phyloP scores from a whole-genome alignment of 2,329 filamentous ascomycete genomes.

The Seiridium cupressi region DNA sequence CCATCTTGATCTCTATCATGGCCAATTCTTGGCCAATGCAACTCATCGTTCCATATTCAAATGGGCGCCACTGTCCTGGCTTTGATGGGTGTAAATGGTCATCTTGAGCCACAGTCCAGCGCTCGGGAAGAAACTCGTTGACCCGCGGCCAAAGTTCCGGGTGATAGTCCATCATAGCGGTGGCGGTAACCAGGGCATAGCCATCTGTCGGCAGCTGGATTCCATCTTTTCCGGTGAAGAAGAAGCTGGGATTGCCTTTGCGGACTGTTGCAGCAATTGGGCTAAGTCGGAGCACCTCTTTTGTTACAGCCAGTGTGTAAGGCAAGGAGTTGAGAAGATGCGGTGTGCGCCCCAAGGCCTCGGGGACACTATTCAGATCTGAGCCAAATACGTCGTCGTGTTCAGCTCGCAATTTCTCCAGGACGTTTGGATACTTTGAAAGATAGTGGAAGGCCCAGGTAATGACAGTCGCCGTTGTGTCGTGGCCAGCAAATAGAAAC shows the following conservation, averaged over 20 bases:
- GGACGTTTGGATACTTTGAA: background rate
- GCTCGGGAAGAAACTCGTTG: constrained; percentile 38
- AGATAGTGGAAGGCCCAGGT: constrained; percentile 16
- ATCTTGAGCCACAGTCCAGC: constrained; percentile 31
- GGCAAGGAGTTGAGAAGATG: constrained; percentile 45
- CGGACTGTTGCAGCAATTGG: constrained; percentile 43
- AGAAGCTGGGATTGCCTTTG: constrained; percentile 24
- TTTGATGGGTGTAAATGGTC: constrained; percentile 21
- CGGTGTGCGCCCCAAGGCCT: constrained; percentile 36
- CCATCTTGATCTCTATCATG: constrained; percentile 29
- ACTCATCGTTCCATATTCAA: constrained; percentile 33
- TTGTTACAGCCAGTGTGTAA: constrained; percentile 50
- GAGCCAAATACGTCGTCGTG: constrained; percentile 38
- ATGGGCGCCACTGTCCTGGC: constrained; percentile 29
- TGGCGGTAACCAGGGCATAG: constrained; percentile 18
- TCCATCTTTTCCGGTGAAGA: constrained; percentile 37
- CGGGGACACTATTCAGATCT: constrained; percentile 30
- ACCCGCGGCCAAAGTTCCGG: constrained; percentile 35
- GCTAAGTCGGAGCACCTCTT: constrained; percentile 51
- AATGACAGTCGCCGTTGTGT: constrained; percentile 22
- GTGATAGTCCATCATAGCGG: constrained; percentile 27
- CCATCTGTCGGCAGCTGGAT: constrained; percentile 33
- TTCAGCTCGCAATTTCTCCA: constrained; percentile 1
- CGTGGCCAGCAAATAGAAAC: constrained; percentile 25
- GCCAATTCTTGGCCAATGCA: constrained; percentile 37